These are phyloP conservation scores for Manihot esculenta DNA, from an alignment of 441 rosid genomes.

Conservation along the genomic window DNA sequence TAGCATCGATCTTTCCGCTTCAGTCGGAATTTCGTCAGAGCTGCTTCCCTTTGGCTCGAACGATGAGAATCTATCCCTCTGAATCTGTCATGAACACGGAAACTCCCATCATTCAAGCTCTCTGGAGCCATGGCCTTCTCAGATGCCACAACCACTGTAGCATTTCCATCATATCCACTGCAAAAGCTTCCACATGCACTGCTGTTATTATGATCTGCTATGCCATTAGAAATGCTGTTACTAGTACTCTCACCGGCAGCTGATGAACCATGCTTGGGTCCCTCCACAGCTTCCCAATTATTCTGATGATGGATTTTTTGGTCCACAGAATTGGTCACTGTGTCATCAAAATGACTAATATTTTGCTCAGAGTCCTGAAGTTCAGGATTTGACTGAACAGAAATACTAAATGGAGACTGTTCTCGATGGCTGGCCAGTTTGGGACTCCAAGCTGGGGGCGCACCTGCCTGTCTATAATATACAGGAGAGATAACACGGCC, in stretches of 20 bases:
- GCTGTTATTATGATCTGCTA: conserved; percentile 23
- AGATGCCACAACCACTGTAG: conserved; percentile 18
- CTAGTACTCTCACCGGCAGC: conserved; percentile 35
- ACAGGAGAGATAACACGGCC: conserved; percentile 27
- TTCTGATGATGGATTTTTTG: conserved; percentile 30
- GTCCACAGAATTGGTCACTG: conserved; percentile 27
- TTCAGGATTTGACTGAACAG: conserved; percentile 34
- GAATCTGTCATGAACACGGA: conserved; percentile 26
- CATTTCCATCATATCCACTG: conserved; percentile 28
- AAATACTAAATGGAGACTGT: conserved; percentile 33
- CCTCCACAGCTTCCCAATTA: conserved; percentile 29
- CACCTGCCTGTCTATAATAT: conserved; percentile 27
- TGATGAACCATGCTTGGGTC: conserved; percentile 31
- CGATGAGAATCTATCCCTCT: conserved; percentile 35
- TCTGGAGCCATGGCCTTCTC: conserved; percentile 24
- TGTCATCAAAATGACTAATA: conserved; percentile 19
- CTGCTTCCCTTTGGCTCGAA: conserved; percentile 64
- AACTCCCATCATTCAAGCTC: conserved; percentile 30
- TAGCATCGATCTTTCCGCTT: conserved; percentile 79
- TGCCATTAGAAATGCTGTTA: conserved; percentile 37
- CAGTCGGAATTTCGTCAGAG: conserved; percentile 61
- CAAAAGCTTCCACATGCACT: conserved; percentile 27
- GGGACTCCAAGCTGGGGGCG: conserved; percentile 30
- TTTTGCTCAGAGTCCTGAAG: conserved; percentile 26
- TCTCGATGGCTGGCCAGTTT: conserved; percentile 27